These are phyloP conservation scores for Excoecaria agallocha DNA, from an alignment of 345 rosid species.

Conservation along the genomic window DNA sequence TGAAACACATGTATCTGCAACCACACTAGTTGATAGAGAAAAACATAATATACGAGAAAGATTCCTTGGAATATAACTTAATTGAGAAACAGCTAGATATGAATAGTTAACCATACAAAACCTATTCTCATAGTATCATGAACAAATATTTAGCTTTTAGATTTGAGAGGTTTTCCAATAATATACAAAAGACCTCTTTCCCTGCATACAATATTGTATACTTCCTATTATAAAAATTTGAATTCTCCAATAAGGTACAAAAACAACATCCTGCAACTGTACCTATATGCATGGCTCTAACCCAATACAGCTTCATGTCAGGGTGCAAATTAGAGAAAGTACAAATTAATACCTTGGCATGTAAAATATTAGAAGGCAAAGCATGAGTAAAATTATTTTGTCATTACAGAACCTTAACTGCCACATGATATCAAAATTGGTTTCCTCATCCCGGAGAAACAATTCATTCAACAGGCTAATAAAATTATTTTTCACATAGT, in stretches of 20 bases:
- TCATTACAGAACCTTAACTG: neutral
- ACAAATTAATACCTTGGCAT: neutral
- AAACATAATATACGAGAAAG: neutral
- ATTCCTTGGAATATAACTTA: neutral
- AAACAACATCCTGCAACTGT: neutral
- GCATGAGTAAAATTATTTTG: too few relatives aligned
- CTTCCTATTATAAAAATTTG: too few relatives aligned
- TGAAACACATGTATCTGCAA: conserved; percentile 84
- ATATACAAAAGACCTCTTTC: neutral
- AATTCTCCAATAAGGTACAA: neutral
- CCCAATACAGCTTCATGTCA: neutral
- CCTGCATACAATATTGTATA: too few relatives aligned
- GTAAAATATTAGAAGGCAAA: too few relatives aligned
- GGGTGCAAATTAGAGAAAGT: neutral
- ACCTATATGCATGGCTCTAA: neutral
- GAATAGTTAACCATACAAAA: too few relatives aligned
- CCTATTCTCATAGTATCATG: neutral
- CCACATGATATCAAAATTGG: neutral
- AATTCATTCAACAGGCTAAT: too few relatives aligned
- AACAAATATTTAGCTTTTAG: neutral
- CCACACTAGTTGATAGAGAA: conserved; percentile 42
- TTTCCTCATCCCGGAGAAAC: too few relatives aligned
- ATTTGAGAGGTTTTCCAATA: neutral
- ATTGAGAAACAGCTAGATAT: neutral
- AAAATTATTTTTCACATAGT: too few relatives aligned